phyloP scores from a whole-genome alignment of 257 asterid species.

The Ballota nigra region DNA sequence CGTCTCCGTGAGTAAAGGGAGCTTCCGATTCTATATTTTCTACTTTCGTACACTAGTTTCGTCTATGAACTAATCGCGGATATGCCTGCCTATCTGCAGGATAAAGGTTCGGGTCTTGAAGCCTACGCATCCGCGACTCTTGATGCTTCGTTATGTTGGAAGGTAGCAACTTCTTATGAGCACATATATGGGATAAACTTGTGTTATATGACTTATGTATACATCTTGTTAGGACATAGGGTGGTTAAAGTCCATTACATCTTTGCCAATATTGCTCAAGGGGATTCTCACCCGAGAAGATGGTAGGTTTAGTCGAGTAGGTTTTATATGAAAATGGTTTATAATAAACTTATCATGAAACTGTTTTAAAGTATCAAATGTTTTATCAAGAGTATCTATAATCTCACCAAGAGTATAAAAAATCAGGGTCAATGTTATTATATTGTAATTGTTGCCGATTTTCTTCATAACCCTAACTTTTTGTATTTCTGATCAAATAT shows the following conservation, averaged over 20 bases:
- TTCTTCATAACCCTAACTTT: too few relatives aligned
- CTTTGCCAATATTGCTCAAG: constrained; percentile 57
- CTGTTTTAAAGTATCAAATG: too few relatives aligned
- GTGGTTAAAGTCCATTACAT: constrained; percentile 65
- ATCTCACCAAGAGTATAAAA: too few relatives aligned
- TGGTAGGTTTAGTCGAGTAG: too few relatives aligned
- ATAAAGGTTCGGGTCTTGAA: constrained; percentile 47
- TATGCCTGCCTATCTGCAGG: constrained; percentile 30
- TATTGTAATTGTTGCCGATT: too few relatives aligned
- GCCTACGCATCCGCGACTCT: constrained; percentile 41
- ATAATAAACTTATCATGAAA: too few relatives aligned
- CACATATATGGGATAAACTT: neutral
- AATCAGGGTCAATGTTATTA: too few relatives aligned
- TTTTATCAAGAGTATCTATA: too few relatives aligned
- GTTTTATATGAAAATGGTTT: too few relatives aligned
- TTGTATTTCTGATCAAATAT: too few relatives aligned
- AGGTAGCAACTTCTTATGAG: constrained; percentile 29
- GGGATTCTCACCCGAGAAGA: constrained; percentile 67
- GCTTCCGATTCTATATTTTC: neutral
- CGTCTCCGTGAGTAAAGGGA: constrained; percentile 33
- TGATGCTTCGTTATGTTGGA: constrained; percentile 56
- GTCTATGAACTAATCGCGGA: neutral
- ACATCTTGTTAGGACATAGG: constrained; percentile 50
- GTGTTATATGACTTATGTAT: constrained; percentile 23
- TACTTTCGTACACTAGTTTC: neutral